phyloP scores from a whole-genome alignment of 1,139 yeast genomes.

The Candida neerlandica region DNA sequence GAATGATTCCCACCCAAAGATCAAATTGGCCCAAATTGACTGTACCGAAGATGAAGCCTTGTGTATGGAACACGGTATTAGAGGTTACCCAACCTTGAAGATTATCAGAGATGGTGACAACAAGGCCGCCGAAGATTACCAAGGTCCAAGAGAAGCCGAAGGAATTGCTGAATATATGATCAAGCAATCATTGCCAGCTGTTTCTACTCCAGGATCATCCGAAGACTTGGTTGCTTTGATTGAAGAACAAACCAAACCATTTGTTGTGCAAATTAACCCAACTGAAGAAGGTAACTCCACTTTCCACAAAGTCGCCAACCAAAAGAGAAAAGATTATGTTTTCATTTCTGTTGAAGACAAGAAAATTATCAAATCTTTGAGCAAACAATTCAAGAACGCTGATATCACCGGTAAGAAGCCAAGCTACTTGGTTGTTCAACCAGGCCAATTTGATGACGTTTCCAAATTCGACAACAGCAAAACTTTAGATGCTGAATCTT shows the following conservation, averaged over 20 bases:
- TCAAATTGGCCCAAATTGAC: slow-evolving; percentile 87
- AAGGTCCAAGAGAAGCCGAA: slow-evolving; percentile 81
- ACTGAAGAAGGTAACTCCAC: slow-evolving; percentile 48
- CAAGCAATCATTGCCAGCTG: slow-evolving; percentile 83
- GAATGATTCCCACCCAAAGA: slow-evolving; percentile 56
- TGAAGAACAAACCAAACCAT: slow-evolving; percentile 51
- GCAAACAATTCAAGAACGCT: slow-evolving; percentile 24
- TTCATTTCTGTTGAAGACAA: slow-evolving; percentile 61
- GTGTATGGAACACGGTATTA: slow-evolving; percentile 72
- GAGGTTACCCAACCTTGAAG: slow-evolving; percentile 92
- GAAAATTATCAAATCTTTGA: slow-evolving; percentile 28
- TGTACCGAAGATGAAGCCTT: slow-evolving; percentile 86
- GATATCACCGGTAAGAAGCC: slow-evolving; percentile 26
- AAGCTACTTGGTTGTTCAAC: slow-evolving; percentile 41
- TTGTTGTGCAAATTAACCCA: slow-evolving; percentile 51
- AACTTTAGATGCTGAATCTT: slow-evolving; percentile 27
- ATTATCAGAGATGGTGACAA: slow-evolving; percentile 75
- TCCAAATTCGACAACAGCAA: slow-evolving; percentile 25
- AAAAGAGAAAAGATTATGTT: slow-evolving; percentile 60
- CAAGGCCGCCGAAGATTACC: slow-evolving; percentile 57
- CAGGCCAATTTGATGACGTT: slow-evolving; percentile 35
- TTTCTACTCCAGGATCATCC: slow-evolving; percentile 51
- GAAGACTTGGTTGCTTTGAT: slow-evolving; percentile 54
- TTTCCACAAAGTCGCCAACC: slow-evolving; percentile 55
- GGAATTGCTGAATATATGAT: slow-evolving; percentile 80